A percentile compares a stretch with the other conserved stretches of the same genome.
Conservation (phyloP, 2,329 filamentous ascomycete species). For the Tolypocladium endophyticum region DNA sequence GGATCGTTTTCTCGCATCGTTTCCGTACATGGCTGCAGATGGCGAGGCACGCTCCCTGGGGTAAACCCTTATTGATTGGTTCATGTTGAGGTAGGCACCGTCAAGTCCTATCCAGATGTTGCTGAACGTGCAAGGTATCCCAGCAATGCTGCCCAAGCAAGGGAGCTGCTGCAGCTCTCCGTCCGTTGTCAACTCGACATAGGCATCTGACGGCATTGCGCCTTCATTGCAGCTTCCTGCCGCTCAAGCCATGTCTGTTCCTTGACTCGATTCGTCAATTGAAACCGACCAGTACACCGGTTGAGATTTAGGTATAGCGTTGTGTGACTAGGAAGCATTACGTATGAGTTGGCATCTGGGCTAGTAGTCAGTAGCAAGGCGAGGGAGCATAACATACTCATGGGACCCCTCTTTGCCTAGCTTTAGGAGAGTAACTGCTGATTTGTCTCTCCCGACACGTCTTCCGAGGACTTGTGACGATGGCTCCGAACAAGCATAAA, state of each 20-base stretch:
- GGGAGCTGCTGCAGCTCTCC: not conserved
- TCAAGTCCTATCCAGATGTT: not conserved
- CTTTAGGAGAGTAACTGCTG: not conserved
- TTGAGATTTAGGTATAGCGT: not conserved
- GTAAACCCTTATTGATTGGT: not conserved
- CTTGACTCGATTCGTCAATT: not conserved
- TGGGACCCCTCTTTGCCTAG: not conserved
- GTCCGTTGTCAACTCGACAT: not conserved
- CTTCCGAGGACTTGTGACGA: not conserved
- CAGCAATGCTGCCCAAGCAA: not conserved
- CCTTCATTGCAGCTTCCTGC: not conserved
- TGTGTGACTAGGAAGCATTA: not conserved
- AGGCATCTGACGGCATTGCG: not conserved
- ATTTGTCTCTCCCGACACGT: not conserved
- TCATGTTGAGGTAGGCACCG: not conserved
- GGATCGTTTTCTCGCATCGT: not conserved
- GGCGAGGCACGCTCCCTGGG: not conserved
- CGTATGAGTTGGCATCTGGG: too few relatives aligned
- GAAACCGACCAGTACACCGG: not conserved
- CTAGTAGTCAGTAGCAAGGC: not conserved
- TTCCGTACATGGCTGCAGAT: not conserved
- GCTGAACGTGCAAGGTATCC: not conserved
- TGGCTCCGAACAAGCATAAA: conserved; percentile 4
- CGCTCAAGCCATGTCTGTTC: not conserved
- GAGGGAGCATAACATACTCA: not conserved